Base-by-base conservation (phyloP, 768 basidiomycete species). In the Solioccasus polychromus region DNA sequence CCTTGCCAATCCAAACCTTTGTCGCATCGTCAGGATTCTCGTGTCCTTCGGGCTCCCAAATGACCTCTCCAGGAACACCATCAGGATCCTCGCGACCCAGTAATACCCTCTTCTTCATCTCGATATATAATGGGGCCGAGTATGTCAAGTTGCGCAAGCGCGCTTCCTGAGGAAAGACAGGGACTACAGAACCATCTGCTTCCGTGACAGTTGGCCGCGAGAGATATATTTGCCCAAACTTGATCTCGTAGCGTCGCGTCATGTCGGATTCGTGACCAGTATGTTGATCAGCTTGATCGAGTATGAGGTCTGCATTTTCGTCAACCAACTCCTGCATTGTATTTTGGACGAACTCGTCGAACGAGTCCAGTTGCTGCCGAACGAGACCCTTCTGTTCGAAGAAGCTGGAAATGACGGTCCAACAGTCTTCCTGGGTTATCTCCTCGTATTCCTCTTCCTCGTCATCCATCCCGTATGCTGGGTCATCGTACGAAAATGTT, bases 271-370 rank as follows among this genome's bases (percentile, higher is more conserved):
- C 81, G 53, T 88, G 85, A 5, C 95, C 95, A 8, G 93, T 88
- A 64, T 96, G 92, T 68, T 99, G 96, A 65, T 91, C 87, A 41
- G 88, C 88, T 69, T 98, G 96, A 70, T 98, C 95, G 38, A 99
- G 74, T 53, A 95, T 93, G 60, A 99, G 81, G 58, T 92, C 91
- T n/a, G 85, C 71, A 53, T 91, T 91, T 71, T 99, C 96, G 64
- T 97, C 96, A 18, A 99, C 94, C 20, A 99, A 77, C 65, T 98
- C 96, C 69, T 98, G 95, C 93, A 99, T 96, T 12, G 93, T 97
- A 58, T 97, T 97, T 63, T 97, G 92, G 26, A 99, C 91, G 60
- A 98, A 99, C 70, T 98, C 95, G 64, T 99, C 93, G 68, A 95
- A 99, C 10, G 91, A 94, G 71, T 95, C 93, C 43, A 98, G 82